phyloP scores from a whole-genome alignment of 2,329 filamentous ascomycete species.

The Ceratocystis colombiana region DNA sequence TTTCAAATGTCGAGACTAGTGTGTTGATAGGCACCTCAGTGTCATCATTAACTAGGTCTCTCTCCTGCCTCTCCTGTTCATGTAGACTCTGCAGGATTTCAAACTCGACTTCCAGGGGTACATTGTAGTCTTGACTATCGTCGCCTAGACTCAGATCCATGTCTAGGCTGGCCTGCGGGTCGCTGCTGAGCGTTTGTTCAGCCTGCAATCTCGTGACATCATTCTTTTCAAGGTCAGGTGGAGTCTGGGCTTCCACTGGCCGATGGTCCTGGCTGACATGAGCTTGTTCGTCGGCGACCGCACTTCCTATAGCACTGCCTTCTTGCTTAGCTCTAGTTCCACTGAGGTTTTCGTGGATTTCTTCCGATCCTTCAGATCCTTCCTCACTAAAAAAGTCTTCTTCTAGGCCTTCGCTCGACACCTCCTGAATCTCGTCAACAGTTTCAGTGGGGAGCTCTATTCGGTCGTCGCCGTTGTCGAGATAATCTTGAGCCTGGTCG shows the following conservation, averaged over 20 bases:
- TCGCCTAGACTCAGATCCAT: background rate
- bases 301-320: no score
- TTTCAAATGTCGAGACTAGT: background rate
- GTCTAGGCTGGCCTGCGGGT: background rate
- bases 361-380: background rate
- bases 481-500: background rate
- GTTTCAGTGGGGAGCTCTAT: background rate
- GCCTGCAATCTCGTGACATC: background rate
- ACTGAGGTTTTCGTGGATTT: background rate
- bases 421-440: background rate
- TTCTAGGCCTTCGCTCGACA: background rate
- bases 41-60: background rate
- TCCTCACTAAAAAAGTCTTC: background rate
- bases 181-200: background rate
- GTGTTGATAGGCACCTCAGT: background rate
- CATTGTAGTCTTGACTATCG: background rate
- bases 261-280: background rate
- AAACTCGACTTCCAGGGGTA: background rate
- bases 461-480: slow-evolving; percentile 8
- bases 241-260: background rate
- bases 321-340: background rate
- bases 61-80: background rate
- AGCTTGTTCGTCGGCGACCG: background rate
- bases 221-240: no score
- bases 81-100: background rate